Evolutionary conservation across 2,329 filamentous ascomycete species (phyloP).

Genomic region (Arthrobotrys megalospora): DNA sequence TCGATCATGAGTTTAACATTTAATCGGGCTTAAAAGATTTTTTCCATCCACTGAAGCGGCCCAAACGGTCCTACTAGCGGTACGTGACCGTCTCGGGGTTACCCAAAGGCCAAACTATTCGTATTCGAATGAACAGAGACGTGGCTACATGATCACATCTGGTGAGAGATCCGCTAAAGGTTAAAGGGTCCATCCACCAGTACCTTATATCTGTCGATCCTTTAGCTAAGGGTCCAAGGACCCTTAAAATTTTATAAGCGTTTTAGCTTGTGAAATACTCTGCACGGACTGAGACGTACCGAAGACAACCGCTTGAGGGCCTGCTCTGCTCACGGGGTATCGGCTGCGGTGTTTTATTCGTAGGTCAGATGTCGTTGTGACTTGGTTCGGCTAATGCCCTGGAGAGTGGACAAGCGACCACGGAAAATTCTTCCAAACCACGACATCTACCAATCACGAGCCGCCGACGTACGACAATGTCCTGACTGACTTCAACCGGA

Average conservation of each 20-base stretch:
- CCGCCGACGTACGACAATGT: slow-evolving; percentile 25
- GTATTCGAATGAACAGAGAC: slow-evolving; percentile 17
- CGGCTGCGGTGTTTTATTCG: slow-evolving; percentile 53
- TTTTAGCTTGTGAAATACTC: slow-evolving; percentile 55
- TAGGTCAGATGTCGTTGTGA: slow-evolving; percentile 60
- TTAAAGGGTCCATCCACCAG: slow-evolving; percentile 57
- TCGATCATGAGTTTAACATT: slow-evolving; percentile 52
- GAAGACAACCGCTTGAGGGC: slow-evolving; percentile 41
- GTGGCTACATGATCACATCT: slow-evolving; percentile 49
- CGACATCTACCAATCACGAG: slow-evolving; percentile 58
- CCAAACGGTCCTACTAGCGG: slow-evolving; percentile 17
- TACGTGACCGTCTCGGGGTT: slow-evolving; percentile 50
- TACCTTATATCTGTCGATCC: slow-evolving; percentile 48
- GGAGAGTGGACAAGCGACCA: slow-evolving; percentile 29
- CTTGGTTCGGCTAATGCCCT: slow-evolving; percentile 56
- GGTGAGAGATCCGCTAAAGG: slow-evolving; percentile 41
- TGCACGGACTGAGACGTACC: slow-evolving; percentile 52
- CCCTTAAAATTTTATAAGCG: slow-evolving; percentile 10
- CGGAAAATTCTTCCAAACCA: slow-evolving; percentile 43
- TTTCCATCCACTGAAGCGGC: slow-evolving; percentile 50
- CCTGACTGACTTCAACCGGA: slow-evolving; percentile 35
- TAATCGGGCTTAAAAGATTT: slow-evolving; percentile 35
- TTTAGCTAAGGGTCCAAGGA: slow-evolving; percentile 31
- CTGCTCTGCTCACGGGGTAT: slow-evolving; percentile 54
- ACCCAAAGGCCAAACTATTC: slow-evolving; percentile 2